phyloP scores from a whole-genome alignment of 2,329 filamentous ascomycete species.

The Penicillium brasilianum region DNA sequence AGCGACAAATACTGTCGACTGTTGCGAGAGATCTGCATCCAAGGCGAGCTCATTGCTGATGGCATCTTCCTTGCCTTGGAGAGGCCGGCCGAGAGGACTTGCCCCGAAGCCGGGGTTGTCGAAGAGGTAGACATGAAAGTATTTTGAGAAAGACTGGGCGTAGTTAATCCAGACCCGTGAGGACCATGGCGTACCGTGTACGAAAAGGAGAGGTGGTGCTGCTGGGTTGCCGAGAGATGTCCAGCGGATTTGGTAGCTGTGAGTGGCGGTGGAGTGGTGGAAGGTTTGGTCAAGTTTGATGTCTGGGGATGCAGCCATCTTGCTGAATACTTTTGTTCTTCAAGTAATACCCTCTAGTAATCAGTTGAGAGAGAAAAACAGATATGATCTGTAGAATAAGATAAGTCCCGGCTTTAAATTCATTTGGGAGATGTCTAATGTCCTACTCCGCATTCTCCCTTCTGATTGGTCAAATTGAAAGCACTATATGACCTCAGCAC shows the following conservation, averaged over 20 bases:
- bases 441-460: neutral
- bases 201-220: conserved; percentile 47
- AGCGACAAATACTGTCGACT: conserved; percentile 46
- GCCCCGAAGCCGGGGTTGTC: conserved; percentile 54
- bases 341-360: too few relatives aligned
- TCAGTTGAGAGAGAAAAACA: neutral
- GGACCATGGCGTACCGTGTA: conserved; percentile 57
- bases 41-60: conserved; percentile 36
- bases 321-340: neutral
- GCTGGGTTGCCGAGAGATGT: conserved; percentile 39
- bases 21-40: conserved; percentile 39
- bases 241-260: conserved; percentile 40
- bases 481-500: conserved; percentile 1
- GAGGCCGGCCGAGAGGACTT: conserved; percentile 37
- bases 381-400: neutral
- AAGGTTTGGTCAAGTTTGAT: conserved; percentile 33
- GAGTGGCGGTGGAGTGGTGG: conserved; percentile 34
- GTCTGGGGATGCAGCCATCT: neutral
- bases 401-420: neutral
- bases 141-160: conserved; percentile 41
- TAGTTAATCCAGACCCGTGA: conserved; percentile 47
- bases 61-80: conserved; percentile 21
- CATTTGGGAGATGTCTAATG: too few relatives aligned
- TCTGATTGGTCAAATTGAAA: neutral
- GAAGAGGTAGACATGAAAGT: conserved; percentile 51